Evolutionary conservation across 345 rosid species (phyloP), one percentile per base, ranked within the genome.

Genomic region (Boechera stricta): DNA sequence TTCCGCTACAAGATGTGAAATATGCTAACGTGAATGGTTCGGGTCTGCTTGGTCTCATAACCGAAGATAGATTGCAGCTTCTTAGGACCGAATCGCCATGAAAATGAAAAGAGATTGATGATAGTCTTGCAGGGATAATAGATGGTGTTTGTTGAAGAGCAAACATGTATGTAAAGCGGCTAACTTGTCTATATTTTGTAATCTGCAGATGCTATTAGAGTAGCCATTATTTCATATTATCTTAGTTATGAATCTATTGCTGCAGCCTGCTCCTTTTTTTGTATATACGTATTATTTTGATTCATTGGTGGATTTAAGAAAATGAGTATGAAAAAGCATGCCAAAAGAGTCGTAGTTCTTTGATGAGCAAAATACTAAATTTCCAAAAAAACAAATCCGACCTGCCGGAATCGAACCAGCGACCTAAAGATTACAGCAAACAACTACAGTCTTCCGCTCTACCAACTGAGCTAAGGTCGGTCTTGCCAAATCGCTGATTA

Each of bases 401-500:
- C 49, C 67, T 62, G 67, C 67, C 67, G 67, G 49, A 62, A 62
- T 39, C 95, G 93, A 90, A 87, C 90, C 88, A 77, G 87, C 87
- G 91, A 88, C 88, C 89, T 86, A 88, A 87, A 90, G 89, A 84
- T 86, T 42, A 52, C 74, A 49, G 60, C 63, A 16, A 28, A 18
- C 45, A 0, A 77, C 91, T 92, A 90, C 94, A 89, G 94, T 86
- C 94, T 92, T 87, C 96, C 94, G 94, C 97, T 85, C 93, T 92
- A 45, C 92, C 96, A 88, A 86, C 97, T 90, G 93, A 90, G 93
- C 95, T 87, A 91, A 91, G 88, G 91, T 87, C 93, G 93, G 89
- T 8, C 0, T 1, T 48, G 28, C 0, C 2, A 0, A 0, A 15
- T 0, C 0, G 7, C 0, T 28, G 54, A 39, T 3, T 15, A 21